Conservation (phyloP, 176 grass and related monocot species). For the Tillandsia fasciculata region DNA sequence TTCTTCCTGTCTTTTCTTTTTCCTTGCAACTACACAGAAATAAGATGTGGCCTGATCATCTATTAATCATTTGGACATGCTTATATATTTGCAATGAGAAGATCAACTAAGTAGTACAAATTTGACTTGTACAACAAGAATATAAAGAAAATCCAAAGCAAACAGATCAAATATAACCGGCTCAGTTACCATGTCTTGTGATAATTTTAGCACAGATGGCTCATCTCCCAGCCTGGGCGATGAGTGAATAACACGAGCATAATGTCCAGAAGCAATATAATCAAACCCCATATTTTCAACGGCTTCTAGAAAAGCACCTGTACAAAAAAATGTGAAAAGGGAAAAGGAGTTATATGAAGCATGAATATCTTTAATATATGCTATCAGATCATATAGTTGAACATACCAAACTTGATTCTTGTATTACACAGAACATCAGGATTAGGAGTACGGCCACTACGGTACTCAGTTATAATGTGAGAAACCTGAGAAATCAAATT, state of each 20-base stretch:
- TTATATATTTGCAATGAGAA: constrained; percentile 11
- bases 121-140: constrained; percentile 10
- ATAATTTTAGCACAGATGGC: constrained; percentile 55
- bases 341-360: not conserved
- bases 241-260: constrained; percentile 69
- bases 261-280: constrained; percentile 96
- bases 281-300: constrained; percentile 69
- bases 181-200: constrained; percentile 47
- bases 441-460: constrained; percentile 70
- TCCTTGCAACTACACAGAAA: too few species aligned
- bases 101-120: constrained; percentile 7
- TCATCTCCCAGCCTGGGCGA: constrained; percentile 26
- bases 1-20: too few species aligned
- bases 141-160: not conserved
- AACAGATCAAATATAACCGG: not conserved
- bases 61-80: not conserved
- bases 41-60: too few species aligned
- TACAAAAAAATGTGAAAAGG: constrained; percentile 17
- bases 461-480: constrained; percentile 87
- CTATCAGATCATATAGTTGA: not conserved
- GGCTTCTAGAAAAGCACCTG: constrained; percentile 83
- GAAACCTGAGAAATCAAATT: constrained; percentile 61
- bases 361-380: not conserved
- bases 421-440: constrained; percentile 98
- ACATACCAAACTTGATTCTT: constrained; percentile 92